These are phyloP conservation scores for Pisolithus albus DNA, from an alignment of 768 basidiomycete genomes.

Conservation along the genomic window DNA sequence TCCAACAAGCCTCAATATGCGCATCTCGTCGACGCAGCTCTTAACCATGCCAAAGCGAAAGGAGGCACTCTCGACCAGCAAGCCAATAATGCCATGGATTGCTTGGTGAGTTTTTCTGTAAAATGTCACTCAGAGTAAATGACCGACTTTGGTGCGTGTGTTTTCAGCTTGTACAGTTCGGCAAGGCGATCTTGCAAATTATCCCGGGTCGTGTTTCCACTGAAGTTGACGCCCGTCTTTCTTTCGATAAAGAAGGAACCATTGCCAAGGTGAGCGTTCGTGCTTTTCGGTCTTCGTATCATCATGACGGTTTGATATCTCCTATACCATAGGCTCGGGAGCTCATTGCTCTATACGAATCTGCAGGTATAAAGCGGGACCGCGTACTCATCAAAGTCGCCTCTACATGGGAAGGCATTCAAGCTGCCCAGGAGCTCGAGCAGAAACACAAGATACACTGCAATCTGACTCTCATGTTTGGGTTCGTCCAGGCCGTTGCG, in stretches of 20 bases:
- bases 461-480: constrained; percentile 96
- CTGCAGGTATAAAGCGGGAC: constrained; percentile 80
- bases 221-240: constrained; percentile 93
- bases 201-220: constrained; percentile 97
- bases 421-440: constrained; percentile 92
- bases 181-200: constrained; percentile 84
- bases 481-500: constrained; percentile 94
- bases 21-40: constrained; percentile 64
- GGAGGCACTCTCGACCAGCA: constrained; percentile 69
- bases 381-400: constrained; percentile 98
- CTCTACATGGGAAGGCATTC: constrained; percentile 98
- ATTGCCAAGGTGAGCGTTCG: constrained; percentile 59
- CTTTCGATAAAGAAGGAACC: constrained; percentile 85
- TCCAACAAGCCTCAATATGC: constrained; percentile 82
- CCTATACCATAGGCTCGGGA: constrained; percentile 49
- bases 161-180: constrained; percentile 87
- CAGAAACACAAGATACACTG: constrained; percentile 86
- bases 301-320: neutral
- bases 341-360: constrained; percentile 87
- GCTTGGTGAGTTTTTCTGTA: constrained; percentile 52
- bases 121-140: neutral
- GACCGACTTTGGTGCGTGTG: neutral
- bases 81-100: constrained; percentile 72
- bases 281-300: neutral
- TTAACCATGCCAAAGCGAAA: constrained; percentile 68